These are phyloP conservation scores for Gossypium longicalyx DNA, from an alignment of 345 rosid genomes.

Conservation along the genomic window DNA sequence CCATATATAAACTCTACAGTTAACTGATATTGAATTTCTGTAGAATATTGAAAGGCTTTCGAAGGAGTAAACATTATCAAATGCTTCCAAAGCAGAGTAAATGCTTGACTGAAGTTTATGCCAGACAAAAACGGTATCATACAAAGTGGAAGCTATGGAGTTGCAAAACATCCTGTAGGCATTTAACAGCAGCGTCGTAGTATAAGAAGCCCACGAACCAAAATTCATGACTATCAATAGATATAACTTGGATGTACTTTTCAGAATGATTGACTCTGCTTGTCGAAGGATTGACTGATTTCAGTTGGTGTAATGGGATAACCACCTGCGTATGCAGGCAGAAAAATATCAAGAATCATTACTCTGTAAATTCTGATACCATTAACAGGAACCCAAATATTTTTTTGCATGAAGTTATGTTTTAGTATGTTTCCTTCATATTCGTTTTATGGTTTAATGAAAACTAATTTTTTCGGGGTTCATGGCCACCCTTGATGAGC, in stretches of 20 bases:
- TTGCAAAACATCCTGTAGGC: slow-evolving; percentile 36
- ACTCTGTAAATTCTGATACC: not conserved
- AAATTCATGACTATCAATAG: slow-evolving; percentile 55
- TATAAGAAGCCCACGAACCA: slow-evolving; percentile 69
- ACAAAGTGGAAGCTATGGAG: slow-evolving; percentile 30
- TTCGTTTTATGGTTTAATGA: too few relatives aligned
- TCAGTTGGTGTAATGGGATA: slow-evolving; percentile 55
- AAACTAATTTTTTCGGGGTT: too few relatives aligned
- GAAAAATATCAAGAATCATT: slow-evolving; percentile 9
- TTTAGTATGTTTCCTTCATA: too few relatives aligned
- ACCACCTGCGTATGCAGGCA: slow-evolving; percentile 45
- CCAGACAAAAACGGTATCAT: slow-evolving; percentile 20
- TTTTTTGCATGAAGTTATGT: slow-evolving; percentile 1
- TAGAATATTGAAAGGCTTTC: slow-evolving; percentile 6
- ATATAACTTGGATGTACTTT: slow-evolving; percentile 58
- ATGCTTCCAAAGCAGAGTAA: not conserved
- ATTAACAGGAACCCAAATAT: not conserved
- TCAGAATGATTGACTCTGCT: slow-evolving; percentile 46
- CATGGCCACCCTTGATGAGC: not conserved
- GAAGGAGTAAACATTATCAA: not conserved
- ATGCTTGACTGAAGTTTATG: slow-evolving; percentile 1
- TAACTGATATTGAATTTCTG: slow-evolving; percentile 22
- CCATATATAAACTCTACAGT: not conserved
- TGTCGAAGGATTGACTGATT: slow-evolving; percentile 53
- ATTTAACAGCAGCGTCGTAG: slow-evolving; percentile 42